Percentiles rank a stretch among this genome's conserved stretches.
Evolutionary conservation across 495 filamentous ascomycete genomes (phyloP).

Genomic region (Extremus antarcticus): DNA sequence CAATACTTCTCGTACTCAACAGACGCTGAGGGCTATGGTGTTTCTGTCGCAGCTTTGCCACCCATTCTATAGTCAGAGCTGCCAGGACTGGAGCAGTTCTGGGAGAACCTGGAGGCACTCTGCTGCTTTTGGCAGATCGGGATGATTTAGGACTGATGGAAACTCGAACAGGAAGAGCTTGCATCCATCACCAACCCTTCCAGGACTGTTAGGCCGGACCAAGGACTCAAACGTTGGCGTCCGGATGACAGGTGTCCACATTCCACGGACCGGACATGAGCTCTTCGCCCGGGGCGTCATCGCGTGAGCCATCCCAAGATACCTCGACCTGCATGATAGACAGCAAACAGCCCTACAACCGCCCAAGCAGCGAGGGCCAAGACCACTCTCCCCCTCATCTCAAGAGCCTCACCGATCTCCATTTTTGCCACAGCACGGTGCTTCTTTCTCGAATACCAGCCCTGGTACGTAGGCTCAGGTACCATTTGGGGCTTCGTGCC

Average conservation of each 20-base stretch:
- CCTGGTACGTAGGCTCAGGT: background rate
- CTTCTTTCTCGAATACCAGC: constrained; percentile 29
- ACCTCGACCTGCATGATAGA: constrained; percentile 10
- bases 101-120: background rate
- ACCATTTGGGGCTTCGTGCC: background rate
- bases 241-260: too few species aligned
- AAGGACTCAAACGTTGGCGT: too few species aligned
- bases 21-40: too few species aligned
- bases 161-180: too few species aligned
- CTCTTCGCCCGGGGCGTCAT: too few species aligned
- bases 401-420: constrained; percentile 29
- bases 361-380: constrained; percentile 15
- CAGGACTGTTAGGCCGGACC: too few species aligned
- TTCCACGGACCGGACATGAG: too few species aligned
- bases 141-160: too few species aligned
- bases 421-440: constrained; percentile 28
- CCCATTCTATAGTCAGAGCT: constrained; percentile 10
- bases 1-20: too few species aligned
- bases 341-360: constrained; percentile 3
- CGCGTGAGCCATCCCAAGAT: constrained; percentile 10
- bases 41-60: too few species aligned
- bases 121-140: too few species aligned
- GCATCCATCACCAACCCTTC: too few species aligned
- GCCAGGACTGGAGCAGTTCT: constrained; percentile 7
- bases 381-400: constrained; percentile 24